phyloP scores from a whole-genome alignment of 2,329 filamentous ascomycete species.

The Sporothrix mexicana region DNA sequence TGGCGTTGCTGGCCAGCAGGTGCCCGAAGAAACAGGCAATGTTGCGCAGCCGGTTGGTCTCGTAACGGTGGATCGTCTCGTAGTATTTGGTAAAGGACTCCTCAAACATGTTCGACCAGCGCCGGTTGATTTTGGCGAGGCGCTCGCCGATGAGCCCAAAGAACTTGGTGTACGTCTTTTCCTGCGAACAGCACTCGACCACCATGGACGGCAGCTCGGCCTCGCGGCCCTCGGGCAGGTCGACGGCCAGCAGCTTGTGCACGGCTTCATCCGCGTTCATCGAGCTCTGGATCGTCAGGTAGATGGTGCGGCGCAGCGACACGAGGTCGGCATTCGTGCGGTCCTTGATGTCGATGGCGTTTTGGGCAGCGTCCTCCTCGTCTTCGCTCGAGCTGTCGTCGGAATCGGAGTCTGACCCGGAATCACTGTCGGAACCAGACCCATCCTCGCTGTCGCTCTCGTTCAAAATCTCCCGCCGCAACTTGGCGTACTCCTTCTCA shows the following conservation, averaged over 20 bases:
- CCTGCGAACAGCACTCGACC: slow-evolving; percentile 94
- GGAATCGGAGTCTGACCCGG: slow-evolving; percentile 48
- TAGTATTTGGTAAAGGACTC: slow-evolving; percentile 91
- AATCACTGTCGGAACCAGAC: slow-evolving; percentile 54
- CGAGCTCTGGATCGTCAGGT: slow-evolving; percentile 96
- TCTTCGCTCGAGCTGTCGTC: slow-evolving; percentile 61
- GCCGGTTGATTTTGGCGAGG: slow-evolving; percentile 92
- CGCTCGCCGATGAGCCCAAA: slow-evolving; percentile 93
- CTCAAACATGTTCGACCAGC: slow-evolving; percentile 94
- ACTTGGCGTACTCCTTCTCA: slow-evolving; percentile 84
- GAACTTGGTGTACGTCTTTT: slow-evolving; percentile 97
- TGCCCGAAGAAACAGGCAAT: slow-evolving; percentile 96
- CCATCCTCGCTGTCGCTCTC: slow-evolving; percentile 78
- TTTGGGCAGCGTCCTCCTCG: slow-evolving; percentile 76
- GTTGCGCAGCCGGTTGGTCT: slow-evolving; percentile 93
- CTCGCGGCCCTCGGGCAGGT: slow-evolving; percentile 84
- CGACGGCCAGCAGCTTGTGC: slow-evolving; percentile 96
- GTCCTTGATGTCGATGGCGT: slow-evolving; percentile 94
- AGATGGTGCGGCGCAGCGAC: slow-evolving; percentile 91
- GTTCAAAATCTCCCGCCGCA: slow-evolving; percentile 92
- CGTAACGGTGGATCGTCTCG: slow-evolving; percentile 95
- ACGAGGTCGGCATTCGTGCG: slow-evolving; percentile 96
- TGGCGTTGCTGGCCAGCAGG: slow-evolving; percentile 82
- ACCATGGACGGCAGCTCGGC: slow-evolving; percentile 94
- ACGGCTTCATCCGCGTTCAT: slow-evolving; percentile 96